These are phyloP conservation scores for Macrocybe gigantea DNA, from an alignment of 768 basidiomycete genomes.

Conservation along the genomic window DNA sequence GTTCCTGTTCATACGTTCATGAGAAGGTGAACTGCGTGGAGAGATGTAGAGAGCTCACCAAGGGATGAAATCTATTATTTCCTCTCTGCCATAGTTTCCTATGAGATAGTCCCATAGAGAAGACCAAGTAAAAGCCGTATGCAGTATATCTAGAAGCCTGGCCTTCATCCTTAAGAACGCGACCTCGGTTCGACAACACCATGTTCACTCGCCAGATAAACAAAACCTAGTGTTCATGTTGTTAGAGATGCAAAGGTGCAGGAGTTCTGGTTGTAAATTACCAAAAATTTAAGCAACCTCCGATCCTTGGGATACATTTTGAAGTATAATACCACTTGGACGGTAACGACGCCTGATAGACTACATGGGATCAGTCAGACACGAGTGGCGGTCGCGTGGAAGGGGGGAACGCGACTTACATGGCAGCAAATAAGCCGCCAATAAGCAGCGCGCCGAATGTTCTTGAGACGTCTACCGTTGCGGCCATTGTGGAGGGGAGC, in stretches of 20 bases:
- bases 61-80: slow-evolving; percentile 25
- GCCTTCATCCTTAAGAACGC: background rate
- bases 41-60: slow-evolving; percentile 18
- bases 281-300: slow-evolving; percentile 9
- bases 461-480: slow-evolving; percentile 8
- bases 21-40: too few species aligned
- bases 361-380: slow-evolving; percentile 1
- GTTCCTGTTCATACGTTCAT: slow-evolving; percentile 7
- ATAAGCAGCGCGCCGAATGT: slow-evolving; percentile 19
- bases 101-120: slow-evolving; percentile 36
- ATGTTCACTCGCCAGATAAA: slow-evolving; percentile 7
- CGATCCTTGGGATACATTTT: slow-evolving; percentile 14
- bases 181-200: background rate
- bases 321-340: slow-evolving; percentile 17
- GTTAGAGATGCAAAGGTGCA: background rate
- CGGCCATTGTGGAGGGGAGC: too few species aligned
- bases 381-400: background rate
- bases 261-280: background rate
- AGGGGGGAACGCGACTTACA: slow-evolving; percentile 9
- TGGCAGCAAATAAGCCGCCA: slow-evolving; percentile 16
- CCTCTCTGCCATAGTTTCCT: slow-evolving; percentile 18
- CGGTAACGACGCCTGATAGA: slow-evolving; percentile 15
- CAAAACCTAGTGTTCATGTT: slow-evolving; percentile 7
- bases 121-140: slow-evolving; percentile 31
- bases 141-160: slow-evolving; percentile 31